A percentile compares a stretch with the other conserved stretches of the same genome.
These are phyloP conservation scores for Chara braunii DNA, from an alignment of 139 green algal genomes.

Conservation along the genomic window DNA sequence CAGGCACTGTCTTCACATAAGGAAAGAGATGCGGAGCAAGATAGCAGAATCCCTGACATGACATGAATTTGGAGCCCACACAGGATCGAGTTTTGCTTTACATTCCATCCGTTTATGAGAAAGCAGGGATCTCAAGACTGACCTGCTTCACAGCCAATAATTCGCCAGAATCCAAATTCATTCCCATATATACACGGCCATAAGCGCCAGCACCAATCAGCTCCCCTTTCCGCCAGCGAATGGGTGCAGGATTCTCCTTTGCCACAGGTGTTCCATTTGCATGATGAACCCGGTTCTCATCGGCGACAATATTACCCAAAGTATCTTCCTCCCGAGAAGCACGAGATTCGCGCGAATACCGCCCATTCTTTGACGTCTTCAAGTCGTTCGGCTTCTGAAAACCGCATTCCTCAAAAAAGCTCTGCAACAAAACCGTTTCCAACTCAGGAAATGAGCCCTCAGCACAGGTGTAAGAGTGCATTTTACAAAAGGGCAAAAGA, in stretches of 20 bases:
- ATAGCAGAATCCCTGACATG: no score
- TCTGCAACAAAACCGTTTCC: no score
- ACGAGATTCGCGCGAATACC: not conserved
- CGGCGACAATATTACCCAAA: not conserved
- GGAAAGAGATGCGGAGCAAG: no score
- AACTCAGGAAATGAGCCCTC: no score
- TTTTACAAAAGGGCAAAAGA: no score
- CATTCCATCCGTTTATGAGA: no score
- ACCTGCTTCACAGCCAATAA: conserved; percentile 95
- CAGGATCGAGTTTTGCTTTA: no score
- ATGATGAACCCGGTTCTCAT: not conserved
- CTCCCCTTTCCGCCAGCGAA: conserved; percentile 71
- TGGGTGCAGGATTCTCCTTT: conserved; percentile 1
- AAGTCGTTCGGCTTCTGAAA: not conserved
- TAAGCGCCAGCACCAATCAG: conserved; percentile 86
- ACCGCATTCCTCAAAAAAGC: not conserved
- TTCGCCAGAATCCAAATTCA: conserved; percentile 83
- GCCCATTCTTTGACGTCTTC: not conserved
- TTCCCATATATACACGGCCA: conserved; percentile 75
- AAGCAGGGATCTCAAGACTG: no score
- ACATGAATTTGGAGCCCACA: no score
- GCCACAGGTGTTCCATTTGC: not conserved
- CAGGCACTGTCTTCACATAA: no score
- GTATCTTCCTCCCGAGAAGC: not conserved
- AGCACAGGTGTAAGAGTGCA: no score